These are phyloP conservation scores for Arachis monticola DNA, from an alignment of 331 rosid species.

Conservation along the genomic window DNA sequence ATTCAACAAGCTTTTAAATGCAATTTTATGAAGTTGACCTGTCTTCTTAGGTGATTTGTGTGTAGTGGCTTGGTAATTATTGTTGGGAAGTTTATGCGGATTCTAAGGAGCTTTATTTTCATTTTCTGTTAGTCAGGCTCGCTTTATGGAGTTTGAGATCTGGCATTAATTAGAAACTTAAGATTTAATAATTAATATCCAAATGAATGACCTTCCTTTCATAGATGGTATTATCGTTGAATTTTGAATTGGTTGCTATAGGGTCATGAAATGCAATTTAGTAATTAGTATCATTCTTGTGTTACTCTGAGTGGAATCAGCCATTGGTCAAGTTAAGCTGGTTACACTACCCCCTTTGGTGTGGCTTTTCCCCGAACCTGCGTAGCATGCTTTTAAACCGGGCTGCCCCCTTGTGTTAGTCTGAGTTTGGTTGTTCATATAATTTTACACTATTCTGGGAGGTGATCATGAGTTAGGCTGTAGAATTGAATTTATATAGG, in stretches of 20 bases:
- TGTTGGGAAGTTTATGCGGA: constrained; percentile 8
- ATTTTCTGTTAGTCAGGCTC: neutral
- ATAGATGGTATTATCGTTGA: neutral
- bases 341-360: too few species aligned
- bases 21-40: neutral
- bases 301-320: neutral
- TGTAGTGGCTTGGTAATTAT: neutral
- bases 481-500: constrained; percentile 15
- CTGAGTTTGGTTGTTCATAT: constrained; percentile 2
- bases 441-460: constrained; percentile 7
- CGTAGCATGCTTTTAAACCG: too few species aligned
- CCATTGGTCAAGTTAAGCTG: too few species aligned
- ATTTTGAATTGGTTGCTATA: neutral
- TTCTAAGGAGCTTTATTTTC: constrained; percentile 5
- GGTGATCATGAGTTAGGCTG: neutral
- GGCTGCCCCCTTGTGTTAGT: neutral
- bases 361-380: too few species aligned
- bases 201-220: neutral
- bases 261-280: neutral
- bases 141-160: constrained; percentile 25
- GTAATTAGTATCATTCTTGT: neutral
- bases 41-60: neutral
- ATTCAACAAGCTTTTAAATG: constrained; percentile 3
- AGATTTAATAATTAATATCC: constrained; percentile 14
- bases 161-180: neutral